Base-by-base conservation (phyloP, 176 grass and related monocot genomes). In the Melocanna baccifera region DNA sequence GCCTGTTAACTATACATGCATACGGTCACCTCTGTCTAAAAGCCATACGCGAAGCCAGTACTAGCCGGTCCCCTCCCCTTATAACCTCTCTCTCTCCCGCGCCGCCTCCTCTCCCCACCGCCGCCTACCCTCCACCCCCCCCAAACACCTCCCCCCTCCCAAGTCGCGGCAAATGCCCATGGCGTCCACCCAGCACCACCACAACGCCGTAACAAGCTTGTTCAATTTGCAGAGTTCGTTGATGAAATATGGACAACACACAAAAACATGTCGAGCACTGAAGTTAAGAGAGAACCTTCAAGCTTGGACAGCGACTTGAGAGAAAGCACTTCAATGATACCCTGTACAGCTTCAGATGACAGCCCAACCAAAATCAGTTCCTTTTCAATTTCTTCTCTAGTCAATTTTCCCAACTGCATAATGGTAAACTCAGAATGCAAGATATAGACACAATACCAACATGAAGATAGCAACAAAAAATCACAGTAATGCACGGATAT, bases 241-340 rank as follows among this genome's bases (percentile, higher is more conserved):
- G 1, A 71, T 28, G 15, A 12, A 20, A 46, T 34, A 66, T 56
- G 22, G 34, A 55, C 15, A 32, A 67, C 67, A 36, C 16, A 45
- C 41, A 87, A 52, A 19, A 74, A 71, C 26, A 78, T 18, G 73
- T 67, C 3, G 19, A 65, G 61, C 30, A 71, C 62, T 32, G 26
- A 88, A 90, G 34, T 83, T 9, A 57, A 77, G 64, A 78, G 61
- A 71, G 76, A 77, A 97, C 95, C 95, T 97, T 98, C 91, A 71
- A 95, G 89, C 71, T 88, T 88, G 10, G 83, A 71, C 19, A 95
- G 86, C 42, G 93, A 95, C 73, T 95, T 95, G 32, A 95, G 83
- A n/a, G 96, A 98, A 69, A 98, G 85, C 26, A 98, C 91, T 30
- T 93, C 85, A 62, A 87, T 85, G 83, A 95, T 95, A 80, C 92